Percentiles rank a stretch among this genome's conserved stretches.
These are phyloP conservation scores for Yamadazyma sp. DNA, from an alignment of 1,139 yeast genomes.

Conservation along the genomic window DNA sequence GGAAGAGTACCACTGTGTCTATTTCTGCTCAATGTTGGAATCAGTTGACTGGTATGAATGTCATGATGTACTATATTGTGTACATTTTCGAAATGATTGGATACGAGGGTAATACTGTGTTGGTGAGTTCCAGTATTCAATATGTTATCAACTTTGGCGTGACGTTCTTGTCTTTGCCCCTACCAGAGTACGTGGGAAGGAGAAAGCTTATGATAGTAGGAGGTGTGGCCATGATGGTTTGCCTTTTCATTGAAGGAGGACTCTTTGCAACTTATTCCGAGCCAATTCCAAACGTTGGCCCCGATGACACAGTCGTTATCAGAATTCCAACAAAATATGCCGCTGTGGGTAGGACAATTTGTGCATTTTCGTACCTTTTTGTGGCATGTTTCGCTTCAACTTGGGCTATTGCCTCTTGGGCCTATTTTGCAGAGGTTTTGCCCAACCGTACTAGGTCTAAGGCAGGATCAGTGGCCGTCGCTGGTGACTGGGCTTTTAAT, in stretches of 20 bases:
- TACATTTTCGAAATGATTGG: constrained; percentile 60
- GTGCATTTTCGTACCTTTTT: constrained; percentile 56
- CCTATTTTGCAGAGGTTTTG: constrained; percentile 54
- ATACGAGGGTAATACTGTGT: constrained; percentile 41
- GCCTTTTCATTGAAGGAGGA: constrained; percentile 37
- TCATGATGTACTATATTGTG: constrained; percentile 61
- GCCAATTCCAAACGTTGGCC: constrained; percentile 30
- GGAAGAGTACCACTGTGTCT: constrained; percentile 48
- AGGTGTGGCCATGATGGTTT: constrained; percentile 32
- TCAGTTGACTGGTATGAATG: constrained; percentile 66
- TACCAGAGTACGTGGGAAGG: constrained; percentile 34
- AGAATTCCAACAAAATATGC: constrained; percentile 36
- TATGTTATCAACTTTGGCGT: constrained; percentile 46
- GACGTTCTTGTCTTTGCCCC: constrained; percentile 42
- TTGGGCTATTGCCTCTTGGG: constrained; percentile 64
- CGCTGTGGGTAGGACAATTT: constrained; percentile 49
- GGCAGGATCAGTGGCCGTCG: constrained; percentile 50
- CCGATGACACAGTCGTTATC: constrained; percentile 45
- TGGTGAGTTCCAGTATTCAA: constrained; percentile 49
- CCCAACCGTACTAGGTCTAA: constrained; percentile 47
- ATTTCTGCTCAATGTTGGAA: constrained; percentile 54
- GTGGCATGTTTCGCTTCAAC: constrained; percentile 52
- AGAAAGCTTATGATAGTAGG: constrained; percentile 32
- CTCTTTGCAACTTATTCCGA: constrained; percentile 45
- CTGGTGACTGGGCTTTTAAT: constrained; percentile 53